Base-by-base conservation (phyloP, 2,329 filamentous ascomycete genomes). In the Zasmidium citrigriseum region DNA sequence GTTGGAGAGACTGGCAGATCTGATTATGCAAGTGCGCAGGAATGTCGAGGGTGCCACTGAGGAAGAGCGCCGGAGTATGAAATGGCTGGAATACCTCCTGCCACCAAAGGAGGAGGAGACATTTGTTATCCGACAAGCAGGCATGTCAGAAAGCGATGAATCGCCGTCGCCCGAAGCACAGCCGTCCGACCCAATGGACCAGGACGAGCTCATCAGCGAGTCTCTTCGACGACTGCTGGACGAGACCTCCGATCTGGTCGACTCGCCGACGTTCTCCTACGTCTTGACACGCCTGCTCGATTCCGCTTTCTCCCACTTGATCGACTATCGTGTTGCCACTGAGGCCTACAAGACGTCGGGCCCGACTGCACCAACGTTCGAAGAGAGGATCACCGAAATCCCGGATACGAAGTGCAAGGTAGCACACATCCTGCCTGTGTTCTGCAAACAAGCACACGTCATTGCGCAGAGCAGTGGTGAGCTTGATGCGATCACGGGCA, bases 161-260 rank as follows among this genome's bases (percentile, higher is more conserved):
- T 66, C 67, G 11, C 64, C 66, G 2, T 67, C 64, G 10, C 64
- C 67, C 10, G 65, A 64, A 27, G 52, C 46, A 22, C 53, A 55
- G n/a, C 46, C 54, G 20, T 57, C 57, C 1, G 60, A 64, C 18
- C 64, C 67, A 12, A 62, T 67, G 60, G 58, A 59, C 69, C 62
- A 66, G 74, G 47, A 25, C 22, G 20, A 73, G 77, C 23, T 76
- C 12, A 73, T 79, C 25, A 80, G 83, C n/a, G 73, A 81, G 5
- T 84, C 87, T 1, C 84, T 99, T 56, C 87, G 93, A 56, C 88
- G 90, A 58, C 84, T 99, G 20, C 84, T 99, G 1, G 93, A 99
- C 72, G 95, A 99, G 79, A 98, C 95, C 1, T 90, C 93, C 41
- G 95, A 99, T 72, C 84, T 99, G 22, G 88, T 98, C 70, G 95